Evolutionary conservation across 768 basidiomycete genomes (phyloP).

Genomic region (Serendipita sp.): DNA sequence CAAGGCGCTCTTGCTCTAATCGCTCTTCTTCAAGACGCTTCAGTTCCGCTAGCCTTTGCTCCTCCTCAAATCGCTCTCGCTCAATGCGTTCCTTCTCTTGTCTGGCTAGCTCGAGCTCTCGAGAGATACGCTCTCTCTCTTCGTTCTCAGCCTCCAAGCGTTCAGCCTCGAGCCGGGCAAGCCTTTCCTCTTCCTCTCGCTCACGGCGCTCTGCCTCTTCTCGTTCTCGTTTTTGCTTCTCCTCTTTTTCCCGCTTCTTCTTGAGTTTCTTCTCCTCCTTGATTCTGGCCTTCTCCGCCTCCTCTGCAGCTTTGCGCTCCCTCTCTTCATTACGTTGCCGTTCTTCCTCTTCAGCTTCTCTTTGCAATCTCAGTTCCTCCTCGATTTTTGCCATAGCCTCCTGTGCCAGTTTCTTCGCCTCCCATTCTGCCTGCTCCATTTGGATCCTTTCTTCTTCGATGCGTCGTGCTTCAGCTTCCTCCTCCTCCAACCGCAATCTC

Average conservation of each 20-base stretch:
- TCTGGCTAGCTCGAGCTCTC: not conserved
- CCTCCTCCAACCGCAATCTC: not conserved
- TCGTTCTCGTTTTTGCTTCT: not conserved
- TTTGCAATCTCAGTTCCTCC: not conserved
- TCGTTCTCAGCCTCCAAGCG: not conserved
- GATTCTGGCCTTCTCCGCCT: not conserved
- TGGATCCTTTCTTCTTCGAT: too few relatives aligned
- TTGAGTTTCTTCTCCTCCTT: slow-evolving; percentile 1
- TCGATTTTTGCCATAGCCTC: not conserved
- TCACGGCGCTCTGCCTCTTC: not conserved
- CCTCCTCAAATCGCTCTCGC: not conserved
- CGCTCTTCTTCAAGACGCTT: not conserved
- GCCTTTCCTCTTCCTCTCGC: not conserved
- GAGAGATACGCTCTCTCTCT: slow-evolving; percentile 2
- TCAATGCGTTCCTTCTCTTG: not conserved
- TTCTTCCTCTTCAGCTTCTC: not conserved
- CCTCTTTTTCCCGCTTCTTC: not conserved
- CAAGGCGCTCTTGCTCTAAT: not conserved
- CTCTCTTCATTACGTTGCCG: not conserved
- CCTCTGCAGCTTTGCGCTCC: not conserved
- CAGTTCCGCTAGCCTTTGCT: not conserved
- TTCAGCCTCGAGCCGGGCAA: not conserved
- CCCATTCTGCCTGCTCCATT: not conserved
- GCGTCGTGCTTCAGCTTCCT: not conserved
- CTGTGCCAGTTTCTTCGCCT: not conserved